Percentiles rank a stretch among this genome's conserved stretches.
Evolutionary conservation across 768 basidiomycete genomes (phyloP).

Genomic region (Agrocybe chaxingu): DNA sequence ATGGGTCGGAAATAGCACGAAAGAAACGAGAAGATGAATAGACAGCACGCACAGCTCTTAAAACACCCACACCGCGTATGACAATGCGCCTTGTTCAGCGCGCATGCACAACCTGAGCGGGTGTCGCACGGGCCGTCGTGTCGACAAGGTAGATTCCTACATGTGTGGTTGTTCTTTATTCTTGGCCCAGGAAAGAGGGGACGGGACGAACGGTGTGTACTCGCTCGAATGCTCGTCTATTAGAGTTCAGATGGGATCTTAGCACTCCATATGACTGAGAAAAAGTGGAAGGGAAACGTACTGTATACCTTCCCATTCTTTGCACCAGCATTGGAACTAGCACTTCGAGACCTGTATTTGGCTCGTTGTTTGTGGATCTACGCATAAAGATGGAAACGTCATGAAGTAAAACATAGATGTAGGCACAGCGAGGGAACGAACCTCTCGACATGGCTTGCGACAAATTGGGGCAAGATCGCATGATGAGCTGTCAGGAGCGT

Average conservation of each 20-base stretch:
- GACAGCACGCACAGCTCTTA: slow-evolving; percentile 39
- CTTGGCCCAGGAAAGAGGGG: background rate
- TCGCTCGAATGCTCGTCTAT: slow-evolving; percentile 8
- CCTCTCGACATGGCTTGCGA: slow-evolving; percentile 60
- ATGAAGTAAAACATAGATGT: background rate
- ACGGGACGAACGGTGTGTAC: slow-evolving; percentile 24
- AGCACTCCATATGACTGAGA: background rate
- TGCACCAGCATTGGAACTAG: too few relatives aligned
- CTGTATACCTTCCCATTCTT: background rate
- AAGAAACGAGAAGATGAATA: background rate
- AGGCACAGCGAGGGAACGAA: slow-evolving; percentile 16
- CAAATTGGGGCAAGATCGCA: slow-evolving; percentile 57
- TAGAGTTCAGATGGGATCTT: background rate
- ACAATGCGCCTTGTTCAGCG: slow-evolving; percentile 48
- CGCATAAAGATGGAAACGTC: background rate
- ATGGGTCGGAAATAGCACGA: background rate
- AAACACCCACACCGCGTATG: slow-evolving; percentile 53
- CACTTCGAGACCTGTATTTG: background rate
- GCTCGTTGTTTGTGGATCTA: slow-evolving; percentile 9
- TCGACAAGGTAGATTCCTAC: slow-evolving; percentile 48
- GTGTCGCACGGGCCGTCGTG: slow-evolving; percentile 55
- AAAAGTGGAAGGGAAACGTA: background rate
- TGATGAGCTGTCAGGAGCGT: slow-evolving; percentile 41
- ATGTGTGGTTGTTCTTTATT: background rate
- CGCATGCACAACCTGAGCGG: slow-evolving; percentile 45